Percentiles rank a stretch among this genome's conserved stretches.
Conservation (phyloP, 352 stramenopile species). For the Phytopythium vexans region DNA sequence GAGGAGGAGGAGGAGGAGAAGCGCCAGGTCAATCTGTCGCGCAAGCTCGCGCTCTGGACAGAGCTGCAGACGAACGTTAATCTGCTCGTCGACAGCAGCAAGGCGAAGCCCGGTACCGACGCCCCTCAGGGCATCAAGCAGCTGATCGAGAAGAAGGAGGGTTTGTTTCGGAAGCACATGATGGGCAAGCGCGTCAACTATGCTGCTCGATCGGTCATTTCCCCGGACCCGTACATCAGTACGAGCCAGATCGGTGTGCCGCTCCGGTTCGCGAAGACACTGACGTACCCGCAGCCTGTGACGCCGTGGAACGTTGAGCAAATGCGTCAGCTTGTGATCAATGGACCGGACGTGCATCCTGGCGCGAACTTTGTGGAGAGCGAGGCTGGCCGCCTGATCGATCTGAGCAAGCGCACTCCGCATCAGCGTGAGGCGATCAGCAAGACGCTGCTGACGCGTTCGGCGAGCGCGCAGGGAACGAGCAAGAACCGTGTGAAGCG, state of each 20-base stretch:
- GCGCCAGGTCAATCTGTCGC: conserved; percentile 75
- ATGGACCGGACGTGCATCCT: conserved; percentile 95
- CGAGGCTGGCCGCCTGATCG: conserved; percentile 90
- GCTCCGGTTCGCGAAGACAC: conserved; percentile 95
- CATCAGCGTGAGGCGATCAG: conserved; percentile 95
- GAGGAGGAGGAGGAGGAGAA: conserved; percentile 43
- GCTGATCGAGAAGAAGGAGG: conserved; percentile 99
- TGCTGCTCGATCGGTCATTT: conserved; percentile 98
- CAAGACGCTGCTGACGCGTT: conserved; percentile 92
- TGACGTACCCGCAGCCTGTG: conserved; percentile 98
- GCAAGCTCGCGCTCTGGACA: conserved; percentile 95
- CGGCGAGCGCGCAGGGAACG: conserved; percentile 67
- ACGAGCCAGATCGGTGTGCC: conserved; percentile 99
- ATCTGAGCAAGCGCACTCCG: conserved; percentile 92
- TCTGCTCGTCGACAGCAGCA: conserved; percentile 79
- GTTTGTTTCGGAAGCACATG: conserved; percentile 98
- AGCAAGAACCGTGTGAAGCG: conserved; percentile 91
- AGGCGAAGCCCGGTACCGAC: conserved; percentile 61
- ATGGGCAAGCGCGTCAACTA: conserved; percentile 99
- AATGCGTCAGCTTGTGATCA: conserved; percentile 96
- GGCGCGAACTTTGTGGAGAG: conserved; percentile 98
- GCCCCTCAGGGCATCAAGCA: conserved; percentile 93
- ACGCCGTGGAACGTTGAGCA: conserved; percentile 97
- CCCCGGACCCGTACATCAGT: conserved; percentile 98
- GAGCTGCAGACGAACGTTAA: conserved; percentile 95